Evolutionary conservation across 2,329 filamentous ascomycete genomes (phyloP).

Genomic region (Alternaria hordeiaustralica): DNA sequence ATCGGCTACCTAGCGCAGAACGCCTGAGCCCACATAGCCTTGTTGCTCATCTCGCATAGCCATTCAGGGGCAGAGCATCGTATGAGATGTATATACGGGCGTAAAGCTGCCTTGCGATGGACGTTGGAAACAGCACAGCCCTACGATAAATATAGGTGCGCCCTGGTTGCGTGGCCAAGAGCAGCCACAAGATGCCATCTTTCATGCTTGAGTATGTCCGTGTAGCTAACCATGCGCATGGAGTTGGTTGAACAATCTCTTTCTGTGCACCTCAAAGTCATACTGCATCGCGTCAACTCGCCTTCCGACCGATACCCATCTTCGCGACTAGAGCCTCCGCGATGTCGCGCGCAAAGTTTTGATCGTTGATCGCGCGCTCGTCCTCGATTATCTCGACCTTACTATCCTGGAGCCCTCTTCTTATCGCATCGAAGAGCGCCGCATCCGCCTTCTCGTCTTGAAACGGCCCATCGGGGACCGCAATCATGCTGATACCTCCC

Average conservation of each 20-base stretch:
- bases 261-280: not conserved
- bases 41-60: not conserved
- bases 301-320: constrained; percentile 17
- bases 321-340: constrained; percentile 51
- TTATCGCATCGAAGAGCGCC: constrained; percentile 57
- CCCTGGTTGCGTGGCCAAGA: not conserved
- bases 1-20: not conserved
- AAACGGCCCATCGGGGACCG: constrained; percentile 61
- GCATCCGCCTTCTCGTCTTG: constrained; percentile 57
- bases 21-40: not conserved
- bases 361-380: constrained; percentile 62
- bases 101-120: not conserved
- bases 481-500: constrained; percentile 67
- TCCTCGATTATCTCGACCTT: constrained; percentile 60
- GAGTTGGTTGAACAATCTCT: not conserved
- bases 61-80: not conserved
- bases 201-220: too few relatives aligned
- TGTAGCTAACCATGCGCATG: not conserved
- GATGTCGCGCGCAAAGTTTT: constrained; percentile 57
- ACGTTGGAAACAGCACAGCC: not conserved
- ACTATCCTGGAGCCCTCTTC: constrained; percentile 56
- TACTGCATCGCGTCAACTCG: not conserved
- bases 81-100: not conserved
- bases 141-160: not conserved
- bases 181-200: not conserved